Evolutionary conservation across 1,139 yeast species (phyloP).

Genomic region (Blastobotrys arbuscula): DNA sequence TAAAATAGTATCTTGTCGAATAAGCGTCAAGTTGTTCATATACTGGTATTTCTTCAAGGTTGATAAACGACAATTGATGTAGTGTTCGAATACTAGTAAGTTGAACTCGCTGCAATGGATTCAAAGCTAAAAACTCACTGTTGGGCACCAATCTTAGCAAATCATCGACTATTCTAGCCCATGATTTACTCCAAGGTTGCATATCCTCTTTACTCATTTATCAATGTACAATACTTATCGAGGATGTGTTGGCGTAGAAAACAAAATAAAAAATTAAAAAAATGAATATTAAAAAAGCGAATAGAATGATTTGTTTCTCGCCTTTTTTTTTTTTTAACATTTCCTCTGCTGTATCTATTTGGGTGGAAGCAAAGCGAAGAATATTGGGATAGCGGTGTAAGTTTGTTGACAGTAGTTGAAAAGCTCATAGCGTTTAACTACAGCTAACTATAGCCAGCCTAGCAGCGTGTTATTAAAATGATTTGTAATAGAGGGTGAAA

Average conservation of each 20-base stretch:
- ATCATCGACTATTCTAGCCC: slow-evolving; percentile 28
- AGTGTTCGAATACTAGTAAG: slow-evolving; percentile 13
- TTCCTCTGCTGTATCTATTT: too few relatives aligned
- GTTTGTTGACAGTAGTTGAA: too few relatives aligned
- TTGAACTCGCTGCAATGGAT: slow-evolving; percentile 20
- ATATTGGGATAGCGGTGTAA: too few relatives aligned
- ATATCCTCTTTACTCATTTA: background rate
- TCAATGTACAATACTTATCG: too few relatives aligned
- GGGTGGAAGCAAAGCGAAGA: background rate
- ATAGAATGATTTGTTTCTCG: too few relatives aligned
- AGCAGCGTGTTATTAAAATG: too few relatives aligned
- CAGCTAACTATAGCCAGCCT: too few relatives aligned
- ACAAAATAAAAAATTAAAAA: background rate
- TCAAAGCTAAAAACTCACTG: slow-evolving; percentile 18
- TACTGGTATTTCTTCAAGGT: slow-evolving; percentile 2
- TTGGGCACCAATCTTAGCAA: slow-evolving; percentile 22
- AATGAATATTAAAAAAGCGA: too few relatives aligned
- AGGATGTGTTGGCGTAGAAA: too few relatives aligned
- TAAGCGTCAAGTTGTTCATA: slow-evolving; percentile 4
- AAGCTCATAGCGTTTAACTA: too few relatives aligned
- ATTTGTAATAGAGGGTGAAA: too few relatives aligned
- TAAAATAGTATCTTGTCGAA: slow-evolving; percentile 12
- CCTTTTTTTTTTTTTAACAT: background rate
- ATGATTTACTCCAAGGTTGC: slow-evolving; percentile 24
- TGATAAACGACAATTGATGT: slow-evolving; percentile 13